phyloP scores from a whole-genome alignment of 2,329 filamentous ascomycete genomes.

The Lasiodiplodia hormozganensis region DNA sequence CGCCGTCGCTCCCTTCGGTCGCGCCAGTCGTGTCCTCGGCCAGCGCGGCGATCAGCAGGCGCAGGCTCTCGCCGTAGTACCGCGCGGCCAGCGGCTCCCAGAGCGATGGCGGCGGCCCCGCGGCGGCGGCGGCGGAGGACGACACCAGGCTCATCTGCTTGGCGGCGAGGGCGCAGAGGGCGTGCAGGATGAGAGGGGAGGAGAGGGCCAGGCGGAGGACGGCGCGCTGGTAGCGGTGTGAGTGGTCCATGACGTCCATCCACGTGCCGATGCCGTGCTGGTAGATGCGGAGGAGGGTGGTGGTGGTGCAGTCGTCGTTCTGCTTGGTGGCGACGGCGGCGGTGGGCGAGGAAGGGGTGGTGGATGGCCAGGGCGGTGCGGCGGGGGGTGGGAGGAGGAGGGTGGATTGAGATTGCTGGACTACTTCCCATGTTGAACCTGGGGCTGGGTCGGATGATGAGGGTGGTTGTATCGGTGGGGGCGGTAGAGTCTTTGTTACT shows the following conservation, averaged over 20 bases:
- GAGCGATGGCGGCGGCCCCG: neutral
- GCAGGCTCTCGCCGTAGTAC: neutral
- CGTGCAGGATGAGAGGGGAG: neutral
- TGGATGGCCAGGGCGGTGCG: neutral
- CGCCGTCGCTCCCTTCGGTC: no score
- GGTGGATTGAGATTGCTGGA: neutral
- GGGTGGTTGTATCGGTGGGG: no score
- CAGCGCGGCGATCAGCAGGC: neutral
- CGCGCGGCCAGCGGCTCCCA: neutral
- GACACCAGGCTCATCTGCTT: conserved; percentile 7
- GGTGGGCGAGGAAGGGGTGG: no score
- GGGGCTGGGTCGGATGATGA: neutral
- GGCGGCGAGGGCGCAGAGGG: neutral
- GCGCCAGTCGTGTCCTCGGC: neutral
- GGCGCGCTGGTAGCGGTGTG: conserved; percentile 9
- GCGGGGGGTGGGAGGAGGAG: neutral
- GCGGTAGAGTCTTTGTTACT: no score
- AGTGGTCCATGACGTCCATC: conserved; percentile 12
- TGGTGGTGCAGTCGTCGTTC: neutral
- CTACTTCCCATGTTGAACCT: neutral
- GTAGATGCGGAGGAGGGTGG: conserved; percentile 1
- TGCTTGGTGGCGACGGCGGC: no score
- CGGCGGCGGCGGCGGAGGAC: no score
- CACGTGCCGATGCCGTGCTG: conserved; percentile 1
- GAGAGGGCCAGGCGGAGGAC: neutral